Evolutionary conservation across 495 filamentous ascomycete genomes (phyloP).

Genomic region (Neurospora tetraspora): DNA sequence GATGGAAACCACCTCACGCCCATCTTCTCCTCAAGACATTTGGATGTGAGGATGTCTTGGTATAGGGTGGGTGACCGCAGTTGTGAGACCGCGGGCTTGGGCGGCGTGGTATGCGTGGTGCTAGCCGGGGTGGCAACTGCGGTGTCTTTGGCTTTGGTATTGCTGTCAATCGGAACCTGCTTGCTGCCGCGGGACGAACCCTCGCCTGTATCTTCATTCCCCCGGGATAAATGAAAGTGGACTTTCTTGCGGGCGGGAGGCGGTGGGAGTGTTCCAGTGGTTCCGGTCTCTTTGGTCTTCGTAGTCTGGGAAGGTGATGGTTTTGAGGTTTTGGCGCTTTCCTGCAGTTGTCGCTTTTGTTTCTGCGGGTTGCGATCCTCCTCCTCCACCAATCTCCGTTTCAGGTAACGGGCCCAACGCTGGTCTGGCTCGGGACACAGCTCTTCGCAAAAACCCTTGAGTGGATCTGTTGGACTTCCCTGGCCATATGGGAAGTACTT

Average conservation of each 20-base stretch:
- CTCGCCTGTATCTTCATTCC: not conserved
- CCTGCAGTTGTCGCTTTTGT: not conserved
- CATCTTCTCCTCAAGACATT: not conserved
- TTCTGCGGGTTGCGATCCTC: not conserved
- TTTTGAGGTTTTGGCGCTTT: not conserved
- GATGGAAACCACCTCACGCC: not conserved
- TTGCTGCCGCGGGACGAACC: not conserved
- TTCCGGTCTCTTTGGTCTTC: not conserved
- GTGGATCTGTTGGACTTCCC: not conserved
- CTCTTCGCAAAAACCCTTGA: not conserved
- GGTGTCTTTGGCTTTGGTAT: not conserved
- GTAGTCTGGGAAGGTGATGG: not conserved
- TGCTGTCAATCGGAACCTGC: not conserved
- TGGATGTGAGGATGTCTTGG: not conserved
- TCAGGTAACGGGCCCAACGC: not conserved
- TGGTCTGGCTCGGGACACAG: not conserved
- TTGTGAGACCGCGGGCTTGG: not conserved
- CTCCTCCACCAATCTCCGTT: not conserved
- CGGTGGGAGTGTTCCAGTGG: not conserved
- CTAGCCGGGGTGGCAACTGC: not conserved
- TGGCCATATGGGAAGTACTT: not conserved
- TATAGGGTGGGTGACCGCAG: not conserved
- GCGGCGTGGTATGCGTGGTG: not conserved
- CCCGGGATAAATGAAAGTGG: not conserved
- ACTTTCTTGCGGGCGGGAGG: not conserved